Base-by-base conservation (phyloP, 768 basidiomycete genomes). In the Tricholoma sp. region DNA sequence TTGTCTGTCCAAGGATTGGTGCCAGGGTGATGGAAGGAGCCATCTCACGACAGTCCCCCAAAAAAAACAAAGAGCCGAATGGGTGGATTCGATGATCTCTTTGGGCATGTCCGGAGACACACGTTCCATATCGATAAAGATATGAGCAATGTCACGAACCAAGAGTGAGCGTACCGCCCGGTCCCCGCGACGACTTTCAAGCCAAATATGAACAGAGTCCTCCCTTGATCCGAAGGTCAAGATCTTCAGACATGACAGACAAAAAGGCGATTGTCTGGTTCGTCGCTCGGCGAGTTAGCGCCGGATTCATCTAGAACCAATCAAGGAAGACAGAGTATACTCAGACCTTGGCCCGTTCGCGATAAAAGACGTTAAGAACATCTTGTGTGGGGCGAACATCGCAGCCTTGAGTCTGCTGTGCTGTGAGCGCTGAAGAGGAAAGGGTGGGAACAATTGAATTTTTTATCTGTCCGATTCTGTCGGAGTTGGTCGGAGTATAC, bases 321-420 rank as follows among this genome's bases (percentile, higher is more conserved):
- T 68, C 58, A 15, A 65, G 58, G 62, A 61, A 63, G 66, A 65
- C 48, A 54, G 62, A 50, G 56, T 63, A 70, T 65, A 20, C 71
- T 73, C 72, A 74, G 70, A 73, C 73, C 70, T 74, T 73, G 65
- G 65, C 72, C 70, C 70, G 66, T 72, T 72, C 70, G 67, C 64
- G 55, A 69, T n/a, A 29, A 47, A 53, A 61, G 63, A 65, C 53
- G 50, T 39, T 28, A 24, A 54, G 50, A 51, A 47, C 29, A 28
- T 62, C 65, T 58, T 68, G 71, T 69, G 52, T 58, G 71, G 60
- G 53, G 64, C 71, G 72, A 76, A 72, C 70, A 63, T 74, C 72
- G 72, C 73, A 73, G 72, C 72, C 65, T 74, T 74, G 58, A 65
- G 68, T 61, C 74, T 76, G 72, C 65, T 62, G 52, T 52, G 36